Percentiles rank a stretch among this genome's conserved stretches.
Evolutionary conservation across 1,284 basidiomycete species (phyloP).

Genomic region (Phellinidium pouzarii): DNA sequence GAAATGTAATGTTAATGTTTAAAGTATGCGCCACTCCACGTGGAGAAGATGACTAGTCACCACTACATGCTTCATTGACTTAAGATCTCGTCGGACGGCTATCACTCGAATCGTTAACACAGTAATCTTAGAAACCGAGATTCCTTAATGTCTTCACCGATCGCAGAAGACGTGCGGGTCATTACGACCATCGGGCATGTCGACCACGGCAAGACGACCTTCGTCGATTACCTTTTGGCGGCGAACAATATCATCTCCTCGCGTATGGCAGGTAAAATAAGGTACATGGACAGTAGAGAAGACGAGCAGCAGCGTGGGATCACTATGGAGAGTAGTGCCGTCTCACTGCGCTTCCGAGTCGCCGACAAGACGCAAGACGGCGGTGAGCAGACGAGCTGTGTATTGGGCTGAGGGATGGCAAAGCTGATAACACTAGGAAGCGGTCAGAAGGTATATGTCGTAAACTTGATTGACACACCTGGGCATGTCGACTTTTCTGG

Average conservation of each 20-base stretch:
- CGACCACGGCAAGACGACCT: slow-evolving; percentile 91
- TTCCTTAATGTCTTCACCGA: slow-evolving; percentile 35
- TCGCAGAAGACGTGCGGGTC: slow-evolving; percentile 59
- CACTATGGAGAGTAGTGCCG: slow-evolving; percentile 97
- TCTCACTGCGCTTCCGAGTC: slow-evolving; percentile 80
- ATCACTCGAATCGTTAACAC: not conserved
- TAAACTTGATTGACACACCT: slow-evolving; percentile 98
- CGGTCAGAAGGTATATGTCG: slow-evolving; percentile 58
- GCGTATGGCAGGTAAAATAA: slow-evolving; percentile 92
- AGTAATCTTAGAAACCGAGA: not conserved
- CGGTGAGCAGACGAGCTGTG: slow-evolving; percentile 32
- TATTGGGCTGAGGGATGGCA: slow-evolving; percentile 18
- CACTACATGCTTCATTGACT: not conserved
- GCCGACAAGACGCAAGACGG: slow-evolving; percentile 45
- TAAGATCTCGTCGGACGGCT: not conserved
- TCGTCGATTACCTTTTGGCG: slow-evolving; percentile 92
- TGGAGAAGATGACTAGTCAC: no score
- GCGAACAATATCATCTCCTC: slow-evolving; percentile 97
- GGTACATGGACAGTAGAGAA: slow-evolving; percentile 93
- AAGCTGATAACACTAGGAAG: slow-evolving; percentile 37
- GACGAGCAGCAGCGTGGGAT: slow-evolving; percentile 98
- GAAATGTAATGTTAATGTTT: no score
- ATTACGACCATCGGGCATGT: slow-evolving; percentile 81
- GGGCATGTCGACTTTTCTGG: slow-evolving; percentile 98
- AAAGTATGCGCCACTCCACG: no score